A percentile compares a stretch with the other conserved stretches of the same genome.
These are phyloP conservation scores for Nigrospora oryzae DNA, from an alignment of 2,329 filamentous ascomycete genomes.

Conservation along the genomic window DNA sequence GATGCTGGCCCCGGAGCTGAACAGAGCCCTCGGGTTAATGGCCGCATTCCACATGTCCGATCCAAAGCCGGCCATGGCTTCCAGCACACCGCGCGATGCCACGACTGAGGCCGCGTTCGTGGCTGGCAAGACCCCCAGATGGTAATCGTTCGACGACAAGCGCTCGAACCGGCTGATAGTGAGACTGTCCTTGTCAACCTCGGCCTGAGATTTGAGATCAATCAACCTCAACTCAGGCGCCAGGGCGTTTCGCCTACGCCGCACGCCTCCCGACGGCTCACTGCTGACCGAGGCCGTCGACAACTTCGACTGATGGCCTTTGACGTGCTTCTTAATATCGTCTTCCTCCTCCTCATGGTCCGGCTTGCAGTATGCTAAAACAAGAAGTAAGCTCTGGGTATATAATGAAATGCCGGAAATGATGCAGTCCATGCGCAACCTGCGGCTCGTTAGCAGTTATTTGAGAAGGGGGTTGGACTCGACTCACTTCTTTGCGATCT, in stretches of 20 bases:
- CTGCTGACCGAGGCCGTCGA: conserved; percentile 43
- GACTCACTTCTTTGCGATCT: conserved; percentile 86
- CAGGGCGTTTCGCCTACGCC: conserved; percentile 67
- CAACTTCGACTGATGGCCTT: conserved; percentile 28
- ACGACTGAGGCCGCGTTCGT: conserved; percentile 56
- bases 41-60: conserved; percentile 86
- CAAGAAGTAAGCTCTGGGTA: conserved; percentile 81
- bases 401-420: conserved; percentile 96
- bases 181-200: conserved; percentile 79
- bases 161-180: conserved; percentile 81
- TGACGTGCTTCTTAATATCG: conserved; percentile 17
- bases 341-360: conserved; percentile 57
- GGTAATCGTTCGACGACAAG: conserved; percentile 83
- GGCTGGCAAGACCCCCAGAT: conserved; percentile 75
- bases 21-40: conserved; percentile 77
- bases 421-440: conserved; percentile 92
- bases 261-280: conserved; percentile 57
- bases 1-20: conserved; percentile 79
- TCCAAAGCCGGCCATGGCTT: conserved; percentile 63
- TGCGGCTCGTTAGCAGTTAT: conserved; percentile 28
- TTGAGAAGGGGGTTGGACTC: not conserved
- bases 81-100: conserved; percentile 62
- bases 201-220: conserved; percentile 77
- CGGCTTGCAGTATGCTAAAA: conserved; percentile 81
- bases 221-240: conserved; percentile 88